Percentiles rank a stretch among this genome's conserved stretches.
Evolutionary conservation across 441 rosid species (phyloP).

Genomic region (Croton laevigatus): DNA sequence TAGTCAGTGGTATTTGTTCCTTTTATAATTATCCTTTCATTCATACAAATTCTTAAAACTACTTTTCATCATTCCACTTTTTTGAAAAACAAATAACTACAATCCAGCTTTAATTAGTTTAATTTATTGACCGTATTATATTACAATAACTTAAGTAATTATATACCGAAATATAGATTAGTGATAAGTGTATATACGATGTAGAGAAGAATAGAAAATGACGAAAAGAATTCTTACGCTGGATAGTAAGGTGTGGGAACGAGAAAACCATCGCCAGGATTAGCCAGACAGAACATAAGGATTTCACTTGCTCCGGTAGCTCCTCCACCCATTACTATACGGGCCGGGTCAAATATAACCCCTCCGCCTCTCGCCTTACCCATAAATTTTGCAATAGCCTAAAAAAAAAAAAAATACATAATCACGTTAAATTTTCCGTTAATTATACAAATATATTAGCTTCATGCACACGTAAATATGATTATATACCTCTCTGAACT

Average conservation of each 20-base stretch:
- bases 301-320: slow-evolving; percentile 94
- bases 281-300: slow-evolving; percentile 77
- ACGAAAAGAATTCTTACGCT: slow-evolving; percentile 46
- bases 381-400: slow-evolving; percentile 93
- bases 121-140: no score
- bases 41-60: background rate
- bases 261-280: slow-evolving; percentile 81
- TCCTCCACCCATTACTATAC: slow-evolving; percentile 93
- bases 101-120: no score
- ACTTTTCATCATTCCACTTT: background rate
- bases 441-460: background rate
- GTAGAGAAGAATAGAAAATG: background rate
- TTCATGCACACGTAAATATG: background rate
- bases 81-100: background rate
- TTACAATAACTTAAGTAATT: no score
- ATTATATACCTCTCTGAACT: slow-evolving; percentile 64
- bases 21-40: background rate
- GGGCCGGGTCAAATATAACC: slow-evolving; percentile 63
- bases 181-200: no score
- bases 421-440: no score
- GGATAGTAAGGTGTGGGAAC: slow-evolving; percentile 95
- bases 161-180: no score
- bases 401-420: background rate
- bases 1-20: background rate
- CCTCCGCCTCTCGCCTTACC: slow-evolving; percentile 55